A percentile compares a stretch with the other conserved stretches of the same genome.
These are phyloP conservation scores for Aspergillus sparsus DNA, from an alignment of 495 filamentous ascomycete genomes.

Conservation along the genomic window DNA sequence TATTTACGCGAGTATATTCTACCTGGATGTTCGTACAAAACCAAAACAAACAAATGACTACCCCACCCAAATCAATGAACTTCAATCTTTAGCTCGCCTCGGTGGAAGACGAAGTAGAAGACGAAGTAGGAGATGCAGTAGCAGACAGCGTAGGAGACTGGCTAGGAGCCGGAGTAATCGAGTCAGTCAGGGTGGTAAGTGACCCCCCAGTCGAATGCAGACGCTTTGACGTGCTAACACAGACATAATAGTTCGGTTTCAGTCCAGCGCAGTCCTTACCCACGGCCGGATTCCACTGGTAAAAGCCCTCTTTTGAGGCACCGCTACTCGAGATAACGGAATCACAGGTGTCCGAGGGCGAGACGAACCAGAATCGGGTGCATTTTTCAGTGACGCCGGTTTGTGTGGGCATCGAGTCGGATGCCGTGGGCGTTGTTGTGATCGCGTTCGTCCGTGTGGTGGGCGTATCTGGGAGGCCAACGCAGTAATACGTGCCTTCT, in stretches of 20 bases:
- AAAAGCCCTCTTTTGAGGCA: not conserved
- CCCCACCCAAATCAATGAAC: not conserved
- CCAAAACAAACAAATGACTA: not conserved
- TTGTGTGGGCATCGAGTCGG: not conserved
- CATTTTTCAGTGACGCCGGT: not conserved
- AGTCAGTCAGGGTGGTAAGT: not conserved
- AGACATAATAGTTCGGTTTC: not conserved
- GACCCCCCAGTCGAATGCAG: not conserved
- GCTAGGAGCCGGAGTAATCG: not conserved
- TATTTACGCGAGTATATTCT: constrained; percentile 1
- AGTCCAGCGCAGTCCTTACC: not conserved
- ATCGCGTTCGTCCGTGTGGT: not conserved
- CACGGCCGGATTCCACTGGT: not conserved
- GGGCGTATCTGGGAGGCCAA: not conserved
- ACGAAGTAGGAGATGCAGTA: not conserved
- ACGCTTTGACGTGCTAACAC: not conserved
- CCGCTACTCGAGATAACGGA: not conserved
- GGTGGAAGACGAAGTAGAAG: not conserved
- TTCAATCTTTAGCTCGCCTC: not conserved
- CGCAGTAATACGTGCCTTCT: not conserved
- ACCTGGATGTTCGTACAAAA: constrained; percentile 1
- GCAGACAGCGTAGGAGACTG: not conserved
- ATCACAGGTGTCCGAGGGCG: not conserved
- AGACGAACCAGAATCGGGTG: not conserved
- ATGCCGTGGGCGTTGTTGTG: not conserved